Conservation (phyloP, 2,329 filamentous ascomycete species). For the Arthroderma sp. region DNA sequence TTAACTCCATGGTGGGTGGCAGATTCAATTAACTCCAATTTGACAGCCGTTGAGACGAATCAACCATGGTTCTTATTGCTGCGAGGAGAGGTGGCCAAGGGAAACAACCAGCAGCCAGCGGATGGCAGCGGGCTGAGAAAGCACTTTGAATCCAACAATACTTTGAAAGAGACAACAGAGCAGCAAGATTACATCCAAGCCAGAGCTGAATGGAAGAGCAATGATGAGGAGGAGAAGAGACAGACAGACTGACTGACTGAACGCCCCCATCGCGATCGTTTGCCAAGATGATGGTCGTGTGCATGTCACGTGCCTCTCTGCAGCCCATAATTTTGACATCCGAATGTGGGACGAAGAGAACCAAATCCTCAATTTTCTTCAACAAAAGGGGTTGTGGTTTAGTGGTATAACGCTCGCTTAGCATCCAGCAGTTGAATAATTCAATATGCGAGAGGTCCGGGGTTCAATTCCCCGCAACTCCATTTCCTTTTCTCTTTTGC, state of each 20-base stretch:
- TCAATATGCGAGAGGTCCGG: no score
- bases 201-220: neutral
- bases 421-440: no score
- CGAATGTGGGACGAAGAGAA: no score
- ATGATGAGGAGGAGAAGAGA: neutral
- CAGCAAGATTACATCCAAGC: neutral
- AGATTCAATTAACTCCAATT: neutral
- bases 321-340: neutral
- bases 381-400: no score
- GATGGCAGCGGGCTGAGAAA: neutral
- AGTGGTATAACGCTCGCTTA: no score
- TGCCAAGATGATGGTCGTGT: neutral
- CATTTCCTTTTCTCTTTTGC: no score
- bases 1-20: constrained; percentile 50
- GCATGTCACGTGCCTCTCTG: neutral
- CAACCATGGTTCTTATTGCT: neutral
- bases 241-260: neutral
- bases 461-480: no score
- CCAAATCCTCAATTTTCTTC: no score
- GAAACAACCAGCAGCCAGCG: neutral
- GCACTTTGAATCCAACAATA: neutral
- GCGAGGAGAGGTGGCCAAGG: neutral
- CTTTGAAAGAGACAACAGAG: no score
- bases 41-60: neutral
- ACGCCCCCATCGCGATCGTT: neutral